Base-by-base conservation (phyloP, 2,329 filamentous ascomycete genomes). In the Talaromyces sp. region DNA sequence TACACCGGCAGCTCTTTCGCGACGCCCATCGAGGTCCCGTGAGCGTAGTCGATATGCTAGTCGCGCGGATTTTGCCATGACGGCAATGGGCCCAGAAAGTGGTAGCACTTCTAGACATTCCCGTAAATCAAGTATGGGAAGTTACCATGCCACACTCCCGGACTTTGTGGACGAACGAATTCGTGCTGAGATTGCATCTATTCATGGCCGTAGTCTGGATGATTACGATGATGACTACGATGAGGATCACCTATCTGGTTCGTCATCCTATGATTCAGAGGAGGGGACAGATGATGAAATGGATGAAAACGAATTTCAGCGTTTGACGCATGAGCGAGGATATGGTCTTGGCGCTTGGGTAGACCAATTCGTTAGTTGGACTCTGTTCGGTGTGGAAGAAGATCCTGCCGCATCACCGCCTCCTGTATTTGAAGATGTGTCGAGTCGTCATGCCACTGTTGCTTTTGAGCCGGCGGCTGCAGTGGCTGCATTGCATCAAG, bases 301-400 rank as follows among this genome's bases (percentile, higher is more conserved):
- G 4, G 84, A 85, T 56, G 85, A 87, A 69, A 79, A 80, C 27
- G 84, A 86, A 69, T 73, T 87, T 19, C 81, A 82, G 49, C 75
- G 80, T 2, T 73, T 87, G 37, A 83, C 84, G 13, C 75, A 79
- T 27, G 80, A 83, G 68, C 76, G 79, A n/a, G 82, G 82, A 1
- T 86, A 84, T 66, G 84, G 85, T 0, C 73, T 88, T 4, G 86
- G 86, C 0, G 76, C 80, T 10, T 84, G 85, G 80, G 79, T 88
- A 69, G 86, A 88, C 68, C 77, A 81, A 27, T 70, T 88, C 41
- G 84, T 88, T 65, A 84, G 85, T 37, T 86, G 85, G 81, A 82
- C 81, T 11, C 68, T 87, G 47, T 87, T 87, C 68, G 80, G 80
- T 2, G 81, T 84, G 1, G 83, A 85, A 10, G 82, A 84, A 59